Base-by-base conservation (phyloP, 1,284 basidiomycete genomes). In the Moesziomyces parantarcticus region DNA sequence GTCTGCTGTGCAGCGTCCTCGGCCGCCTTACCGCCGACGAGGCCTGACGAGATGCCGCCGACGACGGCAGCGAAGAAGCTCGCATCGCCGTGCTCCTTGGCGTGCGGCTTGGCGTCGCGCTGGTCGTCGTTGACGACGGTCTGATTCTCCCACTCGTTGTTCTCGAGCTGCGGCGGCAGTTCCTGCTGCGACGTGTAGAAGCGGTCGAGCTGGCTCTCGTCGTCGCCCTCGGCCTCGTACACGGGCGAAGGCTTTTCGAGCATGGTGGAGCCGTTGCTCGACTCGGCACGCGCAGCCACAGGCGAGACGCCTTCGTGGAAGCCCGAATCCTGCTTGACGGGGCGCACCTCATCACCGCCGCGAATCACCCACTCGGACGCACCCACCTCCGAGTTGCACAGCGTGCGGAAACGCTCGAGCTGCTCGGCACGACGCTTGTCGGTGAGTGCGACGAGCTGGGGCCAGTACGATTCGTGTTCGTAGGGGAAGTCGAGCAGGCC, bases 381-480 rank as follows among this genome's bases (percentile, higher is more conserved):
- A 5, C 84, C 84, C 18, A 83, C 77, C 48, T 76, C 59, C 16
- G 65, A 51, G 8, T 77, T 71, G 46, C 84, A 84, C 44, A 70
- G 57, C 41, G 81, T 67, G 16, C 67, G 53, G 81, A 84, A 94
- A 26, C 86, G 87, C 55, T 87, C 85, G 70, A 87, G 84, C 87
- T 89, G 88, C 41, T 70, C 80, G 45, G 86, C 84, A 48, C 86
- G 85, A 48, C 88, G 86, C 58, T 87, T 86, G 14, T 88, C 86
- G 64, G 88, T 88, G 77, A 90, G 84, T 58, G 85, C 78, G 2
- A 91, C 83, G 25, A 93, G 85, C 20, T 87, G 87, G 1, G 88
- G 87, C 91, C 92, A 92, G 80, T 92, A 93, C 64, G 88, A 87
- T 32, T 88, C 88, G 77, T 93, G 92, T 0, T 87, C 86, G 75